Evolutionary conservation across 257 asterid species (phyloP), one percentile per base, ranked within the genome.

Genomic region (Solanum pennellii): DNA sequence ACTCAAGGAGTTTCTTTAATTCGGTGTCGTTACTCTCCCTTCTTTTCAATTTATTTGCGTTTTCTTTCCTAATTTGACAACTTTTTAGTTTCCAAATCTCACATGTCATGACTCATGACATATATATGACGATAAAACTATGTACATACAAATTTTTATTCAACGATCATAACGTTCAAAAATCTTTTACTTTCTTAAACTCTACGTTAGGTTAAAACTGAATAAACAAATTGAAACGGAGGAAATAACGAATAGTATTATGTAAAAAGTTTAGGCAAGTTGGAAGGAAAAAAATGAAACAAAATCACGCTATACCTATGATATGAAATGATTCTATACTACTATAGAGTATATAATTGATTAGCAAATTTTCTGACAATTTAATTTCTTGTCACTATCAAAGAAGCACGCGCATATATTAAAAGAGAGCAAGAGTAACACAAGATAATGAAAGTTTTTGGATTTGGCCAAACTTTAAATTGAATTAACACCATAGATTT

Each of bases 151-250:
- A 6, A 27, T 27, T 5, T 69, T 69, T 31, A 31, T 33, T 33
- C 5, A 33, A 33, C 9, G 0, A 33, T 18, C 4, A 33, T 15
- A 33, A 33, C 0, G 2, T 71, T 8, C 0, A 71, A 71, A 12
- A 27, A 1, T 0, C 4, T 13, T 68, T 68, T 68, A 14, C 0
- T 68, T 27, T 27, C 5, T 27, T 8, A 73, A 73, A 71, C 0
- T 33, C 0, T 13, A 8, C 0, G 1, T 29, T 20, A 8, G 14
- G 0, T 71, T 7, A 20, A 29, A 31, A 1, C 0, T 5, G 3
- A 18, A 29, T 0, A 69, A 14, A 29, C 0, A 69, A 31, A 31
- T 31, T 71, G 0, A 31, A 31, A 71, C 10, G 6, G 4, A 8
- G 15, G 0, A 0, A 9, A 56, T 56, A 18, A 0, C 3, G 1